Evolutionary conservation across 2,329 filamentous ascomycete genomes (phyloP), one percentile per base, ranked within the genome.

Genomic region (Botrytis aclada): DNA sequence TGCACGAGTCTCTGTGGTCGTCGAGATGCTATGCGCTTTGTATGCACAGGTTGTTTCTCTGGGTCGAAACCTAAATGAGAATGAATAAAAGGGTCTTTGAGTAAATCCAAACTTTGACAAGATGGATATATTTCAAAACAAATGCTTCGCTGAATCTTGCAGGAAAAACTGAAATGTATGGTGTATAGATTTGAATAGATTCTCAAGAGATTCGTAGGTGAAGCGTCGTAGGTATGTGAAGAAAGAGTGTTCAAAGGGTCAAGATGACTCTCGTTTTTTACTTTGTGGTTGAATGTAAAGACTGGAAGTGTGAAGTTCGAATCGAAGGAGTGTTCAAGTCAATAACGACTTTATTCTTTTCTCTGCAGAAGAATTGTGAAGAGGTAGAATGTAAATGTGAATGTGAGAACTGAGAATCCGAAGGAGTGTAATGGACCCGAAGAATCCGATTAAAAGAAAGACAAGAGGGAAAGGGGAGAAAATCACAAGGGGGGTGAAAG

Each of bases 401-500:
- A 75, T 73, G 63, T 72, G 76, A 76, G 72, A 60, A 56, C 29
- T 72, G 70, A 58, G 72, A 75, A 77, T 77, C 78, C 78, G 77
- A 81, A 81, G 74, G 83, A 82, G 81, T 80, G 80, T 81, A 81
- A 80, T 80, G 82, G 82, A 80, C 81, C 84, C 84, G 85, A 81
- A 86, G 86, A 80, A 84, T 72, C 70, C 70, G 69, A 71, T 71
- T 67, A 69, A 67, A 73, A 75, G 77, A 80, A 79, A 76, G 77
- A 79, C 77, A 74, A 75, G 77, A 78, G 76, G 75, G 77, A 77
- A 76, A 74, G 78, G 76, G 79, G 75, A 80, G 75, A 74, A 73
- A 72, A 74, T 72, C 71, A 74, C 73, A 74, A 76, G 69, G 77
- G 74, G 69, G 51, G 14, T 14, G 14, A 32, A 29, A 29, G 51